Evolutionary conservation across 176 grass and related monocot species (phyloP), one percentile per base, ranked within the genome.

Genomic region (Pontederia crassipes): DNA sequence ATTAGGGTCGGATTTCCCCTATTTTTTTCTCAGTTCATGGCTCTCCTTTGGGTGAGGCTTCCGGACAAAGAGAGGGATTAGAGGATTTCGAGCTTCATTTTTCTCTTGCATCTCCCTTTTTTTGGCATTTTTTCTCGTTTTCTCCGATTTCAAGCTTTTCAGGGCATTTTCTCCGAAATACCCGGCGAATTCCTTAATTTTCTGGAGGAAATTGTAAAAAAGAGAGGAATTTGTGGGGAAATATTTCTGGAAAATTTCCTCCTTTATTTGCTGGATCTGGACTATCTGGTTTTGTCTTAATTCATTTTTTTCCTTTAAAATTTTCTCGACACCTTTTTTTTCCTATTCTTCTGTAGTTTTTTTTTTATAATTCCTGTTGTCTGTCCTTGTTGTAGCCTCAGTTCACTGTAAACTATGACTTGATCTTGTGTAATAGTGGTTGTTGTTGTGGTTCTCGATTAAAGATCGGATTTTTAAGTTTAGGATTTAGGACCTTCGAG

Each of bases 91-190:
- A 58, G 62, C 17, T 52, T 81, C 63, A 52, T 48, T 66, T 74
- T 55, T 75, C 72, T 73, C 9, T 40, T 57, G 57, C 12, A 20
- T 35, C 13, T 53, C 9, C 15, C 11, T 28, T 10, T 48, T 64
- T 32, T 64, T 15, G 46, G 3, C 17, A n/a, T 75, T 78, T 68
- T 20, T 45, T 24, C 49, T 49, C 45, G 51, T 47, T 72, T 52
- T 59, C 14, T 55, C 73, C 4, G 27, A 14, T 65, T 52, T 51
- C 62, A 7, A 20, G 1, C 8, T 50, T 65, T 24, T 9, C 20
- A 2, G 48, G 57, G 12, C 74, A 63, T 65, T 75, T 76, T 74
- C 75, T 79, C 54, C 69, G 49, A 72, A 60, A 54, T 40, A 72
- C 3, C 61, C 11, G 61, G 54, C 28, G 6, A 53, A 62, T 68